These are phyloP conservation scores for Stachybotrys elegans DNA, from an alignment of 2,329 filamentous ascomycete genomes.

Conservation along the genomic window DNA sequence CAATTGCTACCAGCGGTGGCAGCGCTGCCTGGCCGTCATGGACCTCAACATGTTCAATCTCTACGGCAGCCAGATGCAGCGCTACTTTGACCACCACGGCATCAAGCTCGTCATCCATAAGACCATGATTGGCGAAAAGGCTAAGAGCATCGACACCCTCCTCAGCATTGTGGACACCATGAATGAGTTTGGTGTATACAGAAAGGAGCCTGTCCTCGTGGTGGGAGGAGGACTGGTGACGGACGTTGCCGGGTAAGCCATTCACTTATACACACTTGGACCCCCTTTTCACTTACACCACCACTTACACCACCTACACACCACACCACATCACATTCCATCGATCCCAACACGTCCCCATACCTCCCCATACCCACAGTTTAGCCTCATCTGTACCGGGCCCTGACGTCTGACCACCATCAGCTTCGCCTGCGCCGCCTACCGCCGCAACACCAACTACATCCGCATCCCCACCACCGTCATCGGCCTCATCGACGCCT, in stretches of 20 bases:
- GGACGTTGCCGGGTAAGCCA: constrained; percentile 68
- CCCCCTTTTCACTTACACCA: constrained; percentile 32
- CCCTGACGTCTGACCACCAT: neutral
- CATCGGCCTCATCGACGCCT: constrained; percentile 70
- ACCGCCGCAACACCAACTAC: constrained; percentile 68
- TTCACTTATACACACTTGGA: constrained; percentile 14
- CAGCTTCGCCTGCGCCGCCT: constrained; percentile 66
- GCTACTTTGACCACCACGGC: constrained; percentile 61
- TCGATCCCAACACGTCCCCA: no score
- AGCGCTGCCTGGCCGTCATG: constrained; percentile 62
- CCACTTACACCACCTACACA: constrained; percentile 67
- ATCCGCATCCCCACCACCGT: constrained; percentile 71
- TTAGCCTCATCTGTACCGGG: no score
- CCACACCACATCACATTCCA: no score
- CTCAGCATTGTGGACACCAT: constrained; percentile 67
- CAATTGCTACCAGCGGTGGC: constrained; percentile 60
- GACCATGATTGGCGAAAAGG: constrained; percentile 71
- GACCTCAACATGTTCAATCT: constrained; percentile 67
- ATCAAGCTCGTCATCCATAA: constrained; percentile 62
- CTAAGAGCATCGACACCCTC: constrained; percentile 67
- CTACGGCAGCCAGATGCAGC: constrained; percentile 61
- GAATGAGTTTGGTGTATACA: constrained; percentile 66
- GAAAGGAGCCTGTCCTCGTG: constrained; percentile 63
- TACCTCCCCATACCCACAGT: no score
- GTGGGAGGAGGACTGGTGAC: constrained; percentile 67